phyloP scores from a whole-genome alignment of 2,329 filamentous ascomycete species.

The Fusarium concolor region DNA sequence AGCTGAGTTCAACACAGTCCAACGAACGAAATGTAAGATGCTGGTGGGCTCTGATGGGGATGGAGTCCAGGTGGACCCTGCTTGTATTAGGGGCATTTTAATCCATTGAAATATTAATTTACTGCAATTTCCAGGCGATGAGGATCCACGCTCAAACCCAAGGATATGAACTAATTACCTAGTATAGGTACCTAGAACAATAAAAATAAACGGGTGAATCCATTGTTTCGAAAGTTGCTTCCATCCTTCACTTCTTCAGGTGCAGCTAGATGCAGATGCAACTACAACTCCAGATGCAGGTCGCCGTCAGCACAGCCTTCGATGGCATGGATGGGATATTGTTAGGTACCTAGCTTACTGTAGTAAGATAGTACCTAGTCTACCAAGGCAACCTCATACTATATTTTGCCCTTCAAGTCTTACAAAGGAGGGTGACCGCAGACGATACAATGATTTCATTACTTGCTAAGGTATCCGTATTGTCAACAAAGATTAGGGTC shows the following conservation, averaged over 20 bases:
- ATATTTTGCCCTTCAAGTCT: constrained; percentile 13
- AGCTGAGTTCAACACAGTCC: constrained; percentile 8
- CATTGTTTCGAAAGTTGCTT: constrained; percentile 35
- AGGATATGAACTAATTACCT: background rate
- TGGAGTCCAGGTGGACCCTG: constrained; percentile 26
- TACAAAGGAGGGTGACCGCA: constrained; percentile 1
- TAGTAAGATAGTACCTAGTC: background rate
- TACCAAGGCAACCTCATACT: constrained; percentile 4
- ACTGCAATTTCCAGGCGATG: constrained; percentile 40
- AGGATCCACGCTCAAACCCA: constrained; percentile 30
- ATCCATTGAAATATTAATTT: constrained; percentile 29
- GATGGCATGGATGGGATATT: constrained; percentile 9
- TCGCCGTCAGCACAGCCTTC: constrained; percentile 36
- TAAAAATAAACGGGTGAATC: constrained; percentile 38
- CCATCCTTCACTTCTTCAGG: constrained; percentile 20
- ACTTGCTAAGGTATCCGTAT: background rate
- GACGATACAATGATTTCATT: no score
- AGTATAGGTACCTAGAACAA: background rate
- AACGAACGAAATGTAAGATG: constrained; percentile 32
- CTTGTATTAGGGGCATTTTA: constrained; percentile 39
- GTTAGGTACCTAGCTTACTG: constrained; percentile 10
- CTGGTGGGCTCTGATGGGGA: constrained; percentile 29
- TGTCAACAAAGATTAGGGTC: constrained; percentile 22
- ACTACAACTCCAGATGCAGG: constrained; percentile 16
- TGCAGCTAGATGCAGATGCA: constrained; percentile 8